Conservation (phyloP, 2,329 filamentous ascomycete genomes). For the Akanthomyces dipterigenus region DNA sequence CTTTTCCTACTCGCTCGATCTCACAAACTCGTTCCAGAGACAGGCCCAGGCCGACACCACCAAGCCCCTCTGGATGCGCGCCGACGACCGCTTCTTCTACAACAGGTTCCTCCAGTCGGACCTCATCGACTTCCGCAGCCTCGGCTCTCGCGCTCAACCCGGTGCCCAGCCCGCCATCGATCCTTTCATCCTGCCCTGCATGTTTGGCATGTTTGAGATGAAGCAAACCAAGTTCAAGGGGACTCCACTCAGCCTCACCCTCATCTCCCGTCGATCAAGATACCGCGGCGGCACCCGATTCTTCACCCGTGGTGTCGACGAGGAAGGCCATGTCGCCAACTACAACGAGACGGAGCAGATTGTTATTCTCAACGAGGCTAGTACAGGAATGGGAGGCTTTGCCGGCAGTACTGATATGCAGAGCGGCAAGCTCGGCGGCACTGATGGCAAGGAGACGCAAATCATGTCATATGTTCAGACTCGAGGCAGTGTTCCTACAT, state of each 20-base stretch:
- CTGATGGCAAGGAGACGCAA: constrained; percentile 68
- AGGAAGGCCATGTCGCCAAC: constrained; percentile 91
- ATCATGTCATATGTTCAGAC: constrained; percentile 95
- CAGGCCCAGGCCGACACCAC: constrained; percentile 70
- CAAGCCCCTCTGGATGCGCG: constrained; percentile 78
- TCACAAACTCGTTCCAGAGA: constrained; percentile 95
- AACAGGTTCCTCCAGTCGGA: constrained; percentile 90
- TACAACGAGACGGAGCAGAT: constrained; percentile 98
- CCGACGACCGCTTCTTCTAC: constrained; percentile 98
- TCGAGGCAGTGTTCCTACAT: constrained; percentile 89
- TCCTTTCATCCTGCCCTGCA: constrained; percentile 89
- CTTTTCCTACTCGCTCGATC: constrained; percentile 94
- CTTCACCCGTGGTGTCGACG: constrained; percentile 89
- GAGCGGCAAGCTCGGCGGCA: constrained; percentile 58
- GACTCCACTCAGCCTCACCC: constrained; percentile 72
- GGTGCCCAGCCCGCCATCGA: constrained; percentile 72
- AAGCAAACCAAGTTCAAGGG: constrained; percentile 78
- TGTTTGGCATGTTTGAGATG: constrained; percentile 94
- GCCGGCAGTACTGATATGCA: constrained; percentile 69
- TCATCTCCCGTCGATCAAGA: constrained; percentile 85
- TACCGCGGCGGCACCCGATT: constrained; percentile 88
- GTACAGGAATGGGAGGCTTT: constrained; percentile 70
- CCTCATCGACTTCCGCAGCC: constrained; percentile 77
- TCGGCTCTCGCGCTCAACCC: constrained; percentile 53
- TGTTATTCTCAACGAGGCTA: constrained; percentile 77